Evolutionary conservation across 2,329 filamentous ascomycete species (phyloP), one percentile per base, ranked within the genome.

Genomic region (Geosmithia flava): DNA sequence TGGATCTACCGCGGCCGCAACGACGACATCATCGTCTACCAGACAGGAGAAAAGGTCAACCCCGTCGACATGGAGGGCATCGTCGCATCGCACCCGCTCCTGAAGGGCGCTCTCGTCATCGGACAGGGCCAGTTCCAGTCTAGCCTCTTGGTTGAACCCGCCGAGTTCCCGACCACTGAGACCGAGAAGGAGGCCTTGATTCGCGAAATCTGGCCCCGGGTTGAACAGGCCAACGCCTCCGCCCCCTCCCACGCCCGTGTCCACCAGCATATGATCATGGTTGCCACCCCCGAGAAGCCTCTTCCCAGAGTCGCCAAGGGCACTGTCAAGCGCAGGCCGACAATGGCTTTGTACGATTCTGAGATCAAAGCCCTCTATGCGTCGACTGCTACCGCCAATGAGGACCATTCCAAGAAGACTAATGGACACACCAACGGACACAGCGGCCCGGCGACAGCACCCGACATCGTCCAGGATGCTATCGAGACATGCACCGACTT

Each of bases 181-280:
- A 53, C 51, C 4, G 56, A 53, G 6, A 40, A 33, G 7, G 33
- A 53, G n/a, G 46, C 54, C 1, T 53, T 75, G 1, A 55, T 75
- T 16, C 67, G 70, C 1, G 56, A 54, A 1, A 51, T 75, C 2
- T 75, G 70, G 72, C 65, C 68, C 0, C 39, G 59, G 2, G 60
- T 75, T 2, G 62, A 67, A 20, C 52, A 62, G 8, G 68, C 64
- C 2, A 75, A 75, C 53, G 58, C 63, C 39, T 58, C 62, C 37
- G 68, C 67, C 0, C 68, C 70, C 0, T 63, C 69, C 0, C 70
- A 75, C 46, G 72, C 69, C 2, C 69, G 66, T 29, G 69, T 76
- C 23, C 59, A 58, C 2, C 62, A 63, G 1, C 56, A 68, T 10
- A 59, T 71, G 39, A 55, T 75, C 23, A 52, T 54, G 1, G 19